phyloP scores from a whole-genome alignment of 1,284 basidiomycete species.

The Entoloma clypeatum region DNA sequence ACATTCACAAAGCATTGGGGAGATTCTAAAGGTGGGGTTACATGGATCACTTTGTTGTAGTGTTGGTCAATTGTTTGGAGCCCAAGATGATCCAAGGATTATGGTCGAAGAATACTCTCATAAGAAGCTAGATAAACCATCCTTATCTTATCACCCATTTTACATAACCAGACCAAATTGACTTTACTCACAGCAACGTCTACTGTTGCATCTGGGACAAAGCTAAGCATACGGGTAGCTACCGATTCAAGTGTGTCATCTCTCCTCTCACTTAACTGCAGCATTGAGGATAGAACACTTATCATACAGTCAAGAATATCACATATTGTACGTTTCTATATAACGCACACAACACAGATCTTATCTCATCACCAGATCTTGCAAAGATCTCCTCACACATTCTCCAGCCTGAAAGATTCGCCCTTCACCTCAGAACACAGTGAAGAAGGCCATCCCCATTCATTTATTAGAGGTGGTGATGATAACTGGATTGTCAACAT shows the following conservation, averaged over 20 bases:
- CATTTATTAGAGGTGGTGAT: conserved; percentile 87
- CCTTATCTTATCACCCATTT: too few species aligned
- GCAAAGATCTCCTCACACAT: conserved; percentile 87
- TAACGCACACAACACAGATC: background rate
- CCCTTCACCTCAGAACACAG: conserved; percentile 81
- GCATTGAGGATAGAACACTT: background rate
- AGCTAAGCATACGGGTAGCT: conserved; percentile 59
- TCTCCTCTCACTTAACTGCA: background rate
- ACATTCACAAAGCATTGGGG: too few species aligned
- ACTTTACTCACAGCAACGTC: background rate
- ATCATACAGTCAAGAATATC: conserved; percentile 85
- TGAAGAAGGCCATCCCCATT: conserved; percentile 63
- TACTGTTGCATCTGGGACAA: conserved; percentile 3
- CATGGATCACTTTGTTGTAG: too few species aligned
- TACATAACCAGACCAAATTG: too few species aligned
- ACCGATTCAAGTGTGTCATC: conserved; percentile 76
- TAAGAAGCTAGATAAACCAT: too few species aligned
- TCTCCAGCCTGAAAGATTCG: conserved; percentile 81
- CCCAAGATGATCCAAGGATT: too few species aligned
- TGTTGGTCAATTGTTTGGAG: too few species aligned
- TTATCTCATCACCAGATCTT: conserved; percentile 49
- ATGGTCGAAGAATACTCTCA: too few species aligned
- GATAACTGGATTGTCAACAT: conserved; percentile 77
- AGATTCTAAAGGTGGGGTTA: too few species aligned
- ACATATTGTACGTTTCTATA: conserved; percentile 65